Evolutionary conservation across 2,329 filamentous ascomycete species (phyloP), one percentile per base, ranked within the genome.

Genomic region (Microsporum audouinii): DNA sequence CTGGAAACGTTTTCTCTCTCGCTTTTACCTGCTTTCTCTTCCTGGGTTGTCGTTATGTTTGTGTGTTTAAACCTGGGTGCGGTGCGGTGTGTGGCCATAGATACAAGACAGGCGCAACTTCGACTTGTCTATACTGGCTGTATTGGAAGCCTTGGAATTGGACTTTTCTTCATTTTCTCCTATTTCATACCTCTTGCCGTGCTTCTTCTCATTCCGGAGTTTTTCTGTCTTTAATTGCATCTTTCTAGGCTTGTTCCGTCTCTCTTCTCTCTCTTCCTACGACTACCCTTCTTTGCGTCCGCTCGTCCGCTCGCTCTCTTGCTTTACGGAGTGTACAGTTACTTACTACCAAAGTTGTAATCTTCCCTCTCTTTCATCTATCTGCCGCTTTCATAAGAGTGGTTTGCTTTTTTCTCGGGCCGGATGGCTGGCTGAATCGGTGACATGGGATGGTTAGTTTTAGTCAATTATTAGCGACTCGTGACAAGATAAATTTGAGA

Each of bases 21-120:
- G 3, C 45, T 12, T 31, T 23, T 38, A 23, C 1, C 53, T 39
- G 17, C 12, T 14, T 58, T 57, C 7, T 36, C 17, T 58, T 27
- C 17, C 31, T 58, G 17, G 31, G 3, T 49, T 3, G 3, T 27
- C 31, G 17, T 31, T 56, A 10, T 14, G 29, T 51, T 10, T 49
- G 45, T 49, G n/a, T 56, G 51, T 36, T 10, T 23, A 36, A 17
- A 23, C 31, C 34, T 57, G 55, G 55, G 55, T 41, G 55, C 10
- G 55, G 34, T 57, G 34, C 41, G 36, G 23, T 57, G 33, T 41
- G 36, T 55, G 55, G 55, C 55, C 55, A 57, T 57, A 57, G 55
- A 55, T 55, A 55, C n/a, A 51, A 55, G 51, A 57, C 55, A 57
- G 55, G 55, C 55, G 55, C 55, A 57, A 43, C 51, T 55, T 51